These are phyloP conservation scores for Thermochaetoides dissita DNA, from an alignment of 2,329 filamentous ascomycete species.

Conservation along the genomic window DNA sequence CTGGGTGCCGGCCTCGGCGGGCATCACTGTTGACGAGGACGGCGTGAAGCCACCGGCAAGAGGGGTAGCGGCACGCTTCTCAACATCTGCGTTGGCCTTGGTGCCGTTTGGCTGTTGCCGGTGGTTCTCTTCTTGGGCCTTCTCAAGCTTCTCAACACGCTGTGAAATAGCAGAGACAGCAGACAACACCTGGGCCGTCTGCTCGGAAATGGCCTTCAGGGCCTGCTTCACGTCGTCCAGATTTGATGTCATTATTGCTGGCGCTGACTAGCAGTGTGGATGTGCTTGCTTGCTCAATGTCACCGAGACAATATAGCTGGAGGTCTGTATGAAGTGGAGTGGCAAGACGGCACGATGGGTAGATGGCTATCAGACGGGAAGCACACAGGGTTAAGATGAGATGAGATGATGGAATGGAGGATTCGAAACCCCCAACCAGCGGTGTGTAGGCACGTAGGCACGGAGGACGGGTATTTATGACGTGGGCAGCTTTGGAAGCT, in stretches of 20 bases:
- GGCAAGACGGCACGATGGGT: background rate
- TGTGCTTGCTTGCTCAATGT: too few species aligned
- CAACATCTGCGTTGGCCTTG: constrained; percentile 1
- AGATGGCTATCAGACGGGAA: background rate
- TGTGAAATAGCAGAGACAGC: constrained; percentile 27
- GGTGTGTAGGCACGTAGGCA: too few species aligned
- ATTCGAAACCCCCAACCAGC: too few species aligned
- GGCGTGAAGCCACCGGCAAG: constrained; percentile 11
- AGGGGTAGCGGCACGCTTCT: constrained; percentile 6
- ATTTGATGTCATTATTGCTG: constrained; percentile 8
- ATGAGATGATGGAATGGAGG: background rate
- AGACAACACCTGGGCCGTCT: constrained; percentile 27
- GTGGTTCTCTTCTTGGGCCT: constrained; percentile 3
- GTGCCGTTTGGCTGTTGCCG: background rate
- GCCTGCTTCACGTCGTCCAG: constrained; percentile 23
- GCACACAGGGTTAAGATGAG: background rate
- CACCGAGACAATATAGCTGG: too few species aligned
- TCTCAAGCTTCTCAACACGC: constrained; percentile 15
- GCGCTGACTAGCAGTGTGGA: background rate
- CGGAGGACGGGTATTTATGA: too few species aligned
- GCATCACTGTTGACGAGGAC: constrained; percentile 14
- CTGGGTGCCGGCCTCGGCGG: constrained; percentile 15
- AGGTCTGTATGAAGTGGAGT: background rate
- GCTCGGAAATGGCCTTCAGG: constrained; percentile 25
- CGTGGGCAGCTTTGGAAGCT: too few species aligned